These are phyloP conservation scores for Gaeumannomyces sp. DNA, from an alignment of 2,329 filamentous ascomycete species.

Conservation along the genomic window DNA sequence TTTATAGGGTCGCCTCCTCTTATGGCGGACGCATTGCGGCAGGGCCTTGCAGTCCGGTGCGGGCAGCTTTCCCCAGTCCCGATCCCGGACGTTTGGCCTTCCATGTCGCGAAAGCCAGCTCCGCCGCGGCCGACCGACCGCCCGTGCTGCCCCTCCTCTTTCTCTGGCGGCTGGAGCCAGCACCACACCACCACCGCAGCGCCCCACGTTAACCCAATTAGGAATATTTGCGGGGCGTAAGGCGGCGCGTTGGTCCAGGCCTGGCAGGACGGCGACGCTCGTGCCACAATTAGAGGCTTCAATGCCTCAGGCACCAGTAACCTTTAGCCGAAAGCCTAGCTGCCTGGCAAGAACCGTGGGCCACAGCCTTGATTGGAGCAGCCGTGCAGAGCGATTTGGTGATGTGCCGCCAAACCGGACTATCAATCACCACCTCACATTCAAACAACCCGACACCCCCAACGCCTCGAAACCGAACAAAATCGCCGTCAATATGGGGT, in stretches of 20 bases:
- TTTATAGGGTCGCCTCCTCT: neutral
- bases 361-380: neutral
- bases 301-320: neutral
- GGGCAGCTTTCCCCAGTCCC: neutral
- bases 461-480: neutral
- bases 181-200: neutral
- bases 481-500: constrained; percentile 8
- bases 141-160: too few relatives aligned
- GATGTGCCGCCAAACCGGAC: neutral
- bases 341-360: neutral
- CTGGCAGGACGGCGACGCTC: too few relatives aligned
- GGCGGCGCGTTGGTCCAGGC: neutral
- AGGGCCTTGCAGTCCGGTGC: neutral
- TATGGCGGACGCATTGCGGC: neutral
- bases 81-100: neutral
- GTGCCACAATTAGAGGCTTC: neutral
- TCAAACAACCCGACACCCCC: constrained; percentile 5
- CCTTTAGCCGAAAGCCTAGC: neutral
- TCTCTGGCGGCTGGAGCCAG: neutral
- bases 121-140: neutral
- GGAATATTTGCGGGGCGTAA: neutral
- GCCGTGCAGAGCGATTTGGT: neutral
- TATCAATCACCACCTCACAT: neutral
- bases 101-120: neutral
- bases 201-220: neutral